Evolutionary conservation across 202 grass and related monocot genomes (phyloP).

Genomic region (Brachypodium distachyon): DNA sequence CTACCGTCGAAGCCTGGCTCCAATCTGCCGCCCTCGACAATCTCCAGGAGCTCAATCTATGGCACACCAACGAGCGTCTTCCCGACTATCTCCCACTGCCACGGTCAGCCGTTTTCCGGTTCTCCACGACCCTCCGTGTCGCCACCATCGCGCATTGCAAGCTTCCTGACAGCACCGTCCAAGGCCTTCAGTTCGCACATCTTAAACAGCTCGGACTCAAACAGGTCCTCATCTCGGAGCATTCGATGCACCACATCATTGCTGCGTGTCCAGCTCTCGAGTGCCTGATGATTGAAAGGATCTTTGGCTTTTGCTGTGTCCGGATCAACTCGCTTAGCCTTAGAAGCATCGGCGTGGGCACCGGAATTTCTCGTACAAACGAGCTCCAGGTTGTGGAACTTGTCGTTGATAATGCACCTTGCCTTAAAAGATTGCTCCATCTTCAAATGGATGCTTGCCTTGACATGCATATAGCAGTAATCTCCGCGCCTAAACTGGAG

Average conservation of each 20-base stretch:
- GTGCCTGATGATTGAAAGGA: background rate
- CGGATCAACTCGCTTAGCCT: background rate
- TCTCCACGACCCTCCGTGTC: background rate
- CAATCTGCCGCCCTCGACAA: background rate
- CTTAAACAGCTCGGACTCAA: background rate
- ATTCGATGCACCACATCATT: background rate
- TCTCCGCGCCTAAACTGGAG: background rate
- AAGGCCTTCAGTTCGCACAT: background rate
- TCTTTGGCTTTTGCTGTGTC: background rate
- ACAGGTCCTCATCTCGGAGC: background rate
- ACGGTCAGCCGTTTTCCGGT: background rate
- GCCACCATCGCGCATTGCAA: background rate
- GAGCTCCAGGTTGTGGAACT: background rate
- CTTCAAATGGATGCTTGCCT: background rate
- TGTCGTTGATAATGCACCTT: background rate
- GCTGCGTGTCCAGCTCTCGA: conserved; percentile 11
- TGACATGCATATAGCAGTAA: background rate
- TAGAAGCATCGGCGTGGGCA: background rate
- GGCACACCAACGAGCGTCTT: too few relatives aligned
- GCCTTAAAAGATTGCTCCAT: background rate
- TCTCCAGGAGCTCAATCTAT: background rate
- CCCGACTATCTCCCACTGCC: too few relatives aligned
- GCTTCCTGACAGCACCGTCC: background rate
- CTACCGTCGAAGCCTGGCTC: background rate
- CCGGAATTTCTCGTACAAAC: too few relatives aligned